These are phyloP conservation scores for Myochromella boudieri DNA, from an alignment of 768 basidiomycete species.

Conservation along the genomic window DNA sequence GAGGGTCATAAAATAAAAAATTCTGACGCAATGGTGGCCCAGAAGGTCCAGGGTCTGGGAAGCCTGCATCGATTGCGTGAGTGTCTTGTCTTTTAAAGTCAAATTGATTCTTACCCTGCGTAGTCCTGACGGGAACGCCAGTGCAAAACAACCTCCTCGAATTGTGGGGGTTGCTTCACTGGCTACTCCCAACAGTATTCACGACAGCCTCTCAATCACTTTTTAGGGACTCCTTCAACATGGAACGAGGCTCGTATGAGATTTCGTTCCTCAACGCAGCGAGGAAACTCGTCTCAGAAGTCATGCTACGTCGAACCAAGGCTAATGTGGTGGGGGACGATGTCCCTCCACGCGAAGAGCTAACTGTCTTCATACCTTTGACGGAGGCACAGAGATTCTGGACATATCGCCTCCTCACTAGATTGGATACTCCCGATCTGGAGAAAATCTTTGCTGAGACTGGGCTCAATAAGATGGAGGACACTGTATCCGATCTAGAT, in stretches of 20 bases:
- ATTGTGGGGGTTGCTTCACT: conserved; percentile 55
- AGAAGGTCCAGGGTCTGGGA: conserved; percentile 55
- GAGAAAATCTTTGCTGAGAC: conserved; percentile 42
- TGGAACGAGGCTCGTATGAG: conserved; percentile 51
- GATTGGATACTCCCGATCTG: conserved; percentile 48
- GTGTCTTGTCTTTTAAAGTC: neutral
- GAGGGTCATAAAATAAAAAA: conserved; percentile 79
- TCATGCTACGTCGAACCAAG: conserved; percentile 67
- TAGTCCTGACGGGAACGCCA: conserved; percentile 73
- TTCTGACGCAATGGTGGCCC: conserved; percentile 50
- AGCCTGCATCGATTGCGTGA: conserved; percentile 57
- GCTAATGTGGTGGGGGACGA: conserved; percentile 39
- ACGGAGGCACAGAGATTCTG: conserved; percentile 63
- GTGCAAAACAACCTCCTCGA: conserved; percentile 67
- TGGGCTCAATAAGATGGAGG: conserved; percentile 15
- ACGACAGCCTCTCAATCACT: conserved; percentile 42
- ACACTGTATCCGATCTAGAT: conserved; percentile 29
- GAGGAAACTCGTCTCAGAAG: conserved; percentile 43
- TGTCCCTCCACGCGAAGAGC: conserved; percentile 59
- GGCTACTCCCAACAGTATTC: conserved; percentile 56
- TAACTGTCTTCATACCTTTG: conserved; percentile 56
- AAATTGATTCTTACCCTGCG: neutral
- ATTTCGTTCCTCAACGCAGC: conserved; percentile 47
- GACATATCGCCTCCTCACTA: conserved; percentile 55
- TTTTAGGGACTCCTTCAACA: conserved; percentile 55